A percentile compares a stretch with the other conserved stretches of the same genome.
phyloP scores from a whole-genome alignment of 2,329 filamentous ascomycete species.

The Epichloe brachyelytri region DNA sequence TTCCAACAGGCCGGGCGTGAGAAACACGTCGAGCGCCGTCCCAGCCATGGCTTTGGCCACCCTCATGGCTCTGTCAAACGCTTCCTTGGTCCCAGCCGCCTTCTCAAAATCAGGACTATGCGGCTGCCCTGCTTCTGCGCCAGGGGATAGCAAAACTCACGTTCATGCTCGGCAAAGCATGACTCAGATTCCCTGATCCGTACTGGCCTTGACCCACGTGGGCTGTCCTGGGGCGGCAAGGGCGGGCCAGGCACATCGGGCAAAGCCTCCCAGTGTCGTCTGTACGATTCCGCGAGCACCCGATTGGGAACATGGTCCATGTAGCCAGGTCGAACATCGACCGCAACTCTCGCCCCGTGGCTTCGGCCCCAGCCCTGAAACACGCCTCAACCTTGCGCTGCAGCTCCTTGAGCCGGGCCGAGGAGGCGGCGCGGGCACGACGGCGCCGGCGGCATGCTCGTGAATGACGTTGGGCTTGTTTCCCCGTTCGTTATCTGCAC shows the following conservation, averaged over 20 bases:
- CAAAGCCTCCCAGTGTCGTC: conserved; percentile 22
- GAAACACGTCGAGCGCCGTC: conserved; percentile 33
- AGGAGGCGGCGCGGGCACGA: conserved; percentile 29
- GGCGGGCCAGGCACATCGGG: conserved; percentile 22
- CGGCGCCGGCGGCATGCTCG: conserved; percentile 30
- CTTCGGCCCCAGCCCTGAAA: conserved; percentile 23
- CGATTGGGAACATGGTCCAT: conserved; percentile 42
- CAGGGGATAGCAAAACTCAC: conserved; percentile 38
- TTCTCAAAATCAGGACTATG: conserved; percentile 40
- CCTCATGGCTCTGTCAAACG: conserved; percentile 28
- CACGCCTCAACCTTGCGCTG: conserved; percentile 27
- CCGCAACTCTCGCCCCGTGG: conserved; percentile 31
- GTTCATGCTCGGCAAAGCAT: conserved; percentile 42
- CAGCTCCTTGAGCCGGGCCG: conserved; percentile 26
- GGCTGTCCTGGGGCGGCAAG: conserved; percentile 20
- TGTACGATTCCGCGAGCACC: conserved; percentile 32
- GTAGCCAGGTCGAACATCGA: conserved; percentile 29
- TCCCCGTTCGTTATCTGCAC: conserved; percentile 40
- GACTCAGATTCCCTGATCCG: conserved; percentile 46
- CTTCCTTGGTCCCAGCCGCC: conserved; percentile 34
- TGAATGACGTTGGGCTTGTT: conserved; percentile 43
- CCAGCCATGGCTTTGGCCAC: conserved; percentile 36
- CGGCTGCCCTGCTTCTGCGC: conserved; percentile 21
- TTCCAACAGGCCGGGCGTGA: conserved; percentile 24
- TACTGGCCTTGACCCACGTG: conserved; percentile 28